Base-by-base conservation (phyloP, 2,329 filamentous ascomycete genomes). In the Penicillium sp. region DNA sequence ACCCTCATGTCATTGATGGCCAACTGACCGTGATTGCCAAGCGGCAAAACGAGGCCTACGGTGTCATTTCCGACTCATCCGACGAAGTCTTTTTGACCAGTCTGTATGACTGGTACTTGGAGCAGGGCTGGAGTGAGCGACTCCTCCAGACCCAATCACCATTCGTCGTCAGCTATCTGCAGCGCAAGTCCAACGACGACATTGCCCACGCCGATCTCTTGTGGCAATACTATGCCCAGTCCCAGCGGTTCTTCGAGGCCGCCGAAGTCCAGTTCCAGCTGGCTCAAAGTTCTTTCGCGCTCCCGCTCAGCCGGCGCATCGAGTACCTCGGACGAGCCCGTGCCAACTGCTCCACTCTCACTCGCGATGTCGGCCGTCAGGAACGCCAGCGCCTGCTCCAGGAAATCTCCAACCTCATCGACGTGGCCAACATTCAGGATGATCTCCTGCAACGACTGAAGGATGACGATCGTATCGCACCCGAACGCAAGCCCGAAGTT, bases 91-190 rank as follows among this genome's bases (percentile, higher is more conserved):
- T 99, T 80, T 90, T 98, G 74, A 96, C 91, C 62, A 92, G 91
- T 69, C 83, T 99, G n/a, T 99, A 97, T 73, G 93, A 97, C 70
- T 99, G 95, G 94, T 99, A 99, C 76, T 88, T 98, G 66, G 79
- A 84, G 55, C 88, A 93, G 73, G 89, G 90, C 17, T 93, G 91
- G 87, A 90, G 87, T 10, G 92, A 97, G 63, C 89, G 92, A 14
- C 84, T 99, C 31, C 85, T 99, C 37, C 87, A 89, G 38, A 92
- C 95, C 54, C 86, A 93, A 58, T 96, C 93, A 5, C 86, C 89
- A 0, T 93, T 92, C 69, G 92, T 98, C 28, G 85, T 96, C 43
- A 90, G 88, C 2, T 99, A 96, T 73, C 85, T 99, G 2, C 83
- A 91, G 70, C 88, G 90, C 55, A 88, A 92, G 60, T 90, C 92